Evolutionary conservation across 495 filamentous ascomycete species (phyloP), one percentile per base, ranked within the genome.

Genomic region (Letharia columbiana): DNA sequence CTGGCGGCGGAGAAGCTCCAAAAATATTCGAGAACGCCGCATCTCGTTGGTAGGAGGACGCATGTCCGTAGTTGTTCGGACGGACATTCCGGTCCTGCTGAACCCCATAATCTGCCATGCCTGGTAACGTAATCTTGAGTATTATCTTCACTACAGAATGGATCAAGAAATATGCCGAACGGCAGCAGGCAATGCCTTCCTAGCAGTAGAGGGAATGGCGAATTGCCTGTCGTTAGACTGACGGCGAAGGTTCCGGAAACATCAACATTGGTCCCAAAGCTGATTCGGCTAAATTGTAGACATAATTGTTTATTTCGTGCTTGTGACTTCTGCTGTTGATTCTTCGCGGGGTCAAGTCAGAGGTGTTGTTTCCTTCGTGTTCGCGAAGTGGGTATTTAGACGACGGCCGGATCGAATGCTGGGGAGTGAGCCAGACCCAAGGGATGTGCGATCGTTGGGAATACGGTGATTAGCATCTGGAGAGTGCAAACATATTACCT

Each of bases 21-120:
- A 99, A 99, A 71, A 99, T 99, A 77, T 92, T 91, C 64, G 89
- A 90, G 77, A 95, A 98, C 44, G 92, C 94, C 71, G 90, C 91
- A 83, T 98, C 93, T 77, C 94, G 87, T 77, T 95, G 90, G 71
- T 83, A 82, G 73, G 84, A 83, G 60, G 88, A 85, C 44, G 89
- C 77, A 73, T 86, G 83, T 67, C 86, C 88, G 75, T 90, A 89
- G 67, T 84, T 80, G 70, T 78, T 80, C n/a, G 84, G 83, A 72
- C 82, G 80, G 78, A 87, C 85, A 70, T 85, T 81, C 77, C 89
- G 81, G 79, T 86, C 83, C 75, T 90, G 88, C 75, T 90, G 89
- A 63, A 81, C 72, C 69, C 84, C 78, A 77, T 94, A 91, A 76
- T 96, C 90, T 76, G 92, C 89, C 92, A 96, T 96, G 18, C 61